phyloP scores from a whole-genome alignment of 176 grass and related monocot genomes.

The Triticum timopheevii region DNA sequence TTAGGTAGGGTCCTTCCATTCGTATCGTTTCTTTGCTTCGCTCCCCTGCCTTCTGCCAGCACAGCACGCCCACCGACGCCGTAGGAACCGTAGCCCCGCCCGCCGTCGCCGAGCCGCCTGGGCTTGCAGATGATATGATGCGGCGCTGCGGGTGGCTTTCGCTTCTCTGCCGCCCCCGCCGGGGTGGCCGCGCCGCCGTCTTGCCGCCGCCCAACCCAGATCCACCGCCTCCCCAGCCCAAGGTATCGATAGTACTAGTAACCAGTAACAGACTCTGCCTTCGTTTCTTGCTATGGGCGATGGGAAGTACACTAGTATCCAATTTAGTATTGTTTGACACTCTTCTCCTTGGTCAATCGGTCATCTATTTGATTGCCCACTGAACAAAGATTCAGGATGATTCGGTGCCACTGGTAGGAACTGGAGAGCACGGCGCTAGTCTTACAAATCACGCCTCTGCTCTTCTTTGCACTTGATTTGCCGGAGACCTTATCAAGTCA shows the following conservation, averaged over 20 bases:
- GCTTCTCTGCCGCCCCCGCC: conserved; percentile 26
- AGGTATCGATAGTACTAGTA: conserved; percentile 23
- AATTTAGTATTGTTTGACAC: neutral
- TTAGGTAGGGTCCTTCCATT: neutral
- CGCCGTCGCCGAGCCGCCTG: neutral
- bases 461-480: neutral
- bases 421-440: neutral
- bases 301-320: neutral
- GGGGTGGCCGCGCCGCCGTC: neutral
- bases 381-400: neutral
- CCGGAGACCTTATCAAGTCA: neutral
- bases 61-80: neutral
- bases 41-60: neutral
- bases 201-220: conserved; percentile 23
- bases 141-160: conserved; percentile 41
- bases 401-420: neutral
- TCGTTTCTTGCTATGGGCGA: neutral
- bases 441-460: neutral
- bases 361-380: neutral
- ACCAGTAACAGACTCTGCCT: neutral
- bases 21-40: neutral
- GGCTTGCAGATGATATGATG: conserved; percentile 28
- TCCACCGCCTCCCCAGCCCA: conserved; percentile 6
- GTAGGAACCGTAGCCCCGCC: neutral
- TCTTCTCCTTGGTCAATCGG: neutral